Conservation (phyloP, 176 grass and related monocot genomes). For the Aechmea fasciata region DNA sequence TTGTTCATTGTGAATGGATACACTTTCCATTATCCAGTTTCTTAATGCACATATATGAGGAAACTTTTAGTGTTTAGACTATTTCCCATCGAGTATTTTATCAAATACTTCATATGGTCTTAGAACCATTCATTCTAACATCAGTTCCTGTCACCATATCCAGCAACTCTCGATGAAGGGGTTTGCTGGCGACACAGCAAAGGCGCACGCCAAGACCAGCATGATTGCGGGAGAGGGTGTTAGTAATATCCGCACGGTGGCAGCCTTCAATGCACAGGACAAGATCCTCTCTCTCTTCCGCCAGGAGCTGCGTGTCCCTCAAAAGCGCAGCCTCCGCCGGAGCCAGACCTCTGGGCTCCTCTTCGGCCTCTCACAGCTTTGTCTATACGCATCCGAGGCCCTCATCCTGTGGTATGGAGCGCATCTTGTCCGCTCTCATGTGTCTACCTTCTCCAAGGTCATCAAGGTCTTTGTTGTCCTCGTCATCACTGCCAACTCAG, state of each 20-base stretch:
- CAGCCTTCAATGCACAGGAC: conserved; percentile 86
- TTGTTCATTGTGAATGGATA: too few species aligned
- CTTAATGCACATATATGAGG: too few species aligned
- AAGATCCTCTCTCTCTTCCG: conserved; percentile 79
- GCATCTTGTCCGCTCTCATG: conserved; percentile 50
- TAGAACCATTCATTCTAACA: neutral
- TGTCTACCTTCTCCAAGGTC: conserved; percentile 86
- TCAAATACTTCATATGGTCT: too few species aligned
- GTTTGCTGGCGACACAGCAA: conserved; percentile 67
- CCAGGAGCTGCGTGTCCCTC: conserved; percentile 57
- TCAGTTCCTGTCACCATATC: neutral
- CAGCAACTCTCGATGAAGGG: conserved; percentile 91
- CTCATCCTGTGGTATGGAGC: conserved; percentile 86
- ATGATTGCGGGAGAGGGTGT: conserved; percentile 85
- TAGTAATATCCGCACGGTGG: conserved; percentile 87
- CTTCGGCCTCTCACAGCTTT: conserved; percentile 65
- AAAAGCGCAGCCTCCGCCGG: conserved; percentile 55
- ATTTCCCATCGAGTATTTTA: too few species aligned
- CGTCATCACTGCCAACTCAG: conserved; percentile 84
- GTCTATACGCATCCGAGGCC: conserved; percentile 65
- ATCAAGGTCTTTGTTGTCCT: conserved; percentile 95
- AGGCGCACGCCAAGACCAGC: conserved; percentile 82
- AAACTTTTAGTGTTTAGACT: too few species aligned
- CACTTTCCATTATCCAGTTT: too few species aligned
- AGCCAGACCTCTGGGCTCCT: conserved; percentile 59